These are phyloP conservation scores for Rubroboletus satanas DNA, from an alignment of 768 basidiomycete species.

Conservation along the genomic window DNA sequence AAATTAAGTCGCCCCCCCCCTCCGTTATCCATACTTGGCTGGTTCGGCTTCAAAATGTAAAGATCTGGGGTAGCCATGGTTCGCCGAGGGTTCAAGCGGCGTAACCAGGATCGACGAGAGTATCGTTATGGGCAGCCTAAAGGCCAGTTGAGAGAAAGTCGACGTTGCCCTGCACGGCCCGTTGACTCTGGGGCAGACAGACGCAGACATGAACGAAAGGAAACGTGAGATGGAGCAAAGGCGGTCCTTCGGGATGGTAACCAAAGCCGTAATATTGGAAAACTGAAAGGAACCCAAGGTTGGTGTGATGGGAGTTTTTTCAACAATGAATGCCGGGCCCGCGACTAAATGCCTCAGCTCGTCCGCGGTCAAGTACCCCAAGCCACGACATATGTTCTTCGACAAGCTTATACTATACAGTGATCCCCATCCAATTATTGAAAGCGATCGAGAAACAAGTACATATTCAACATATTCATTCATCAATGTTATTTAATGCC, in stretches of 20 bases:
- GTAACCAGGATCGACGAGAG: too few relatives aligned
- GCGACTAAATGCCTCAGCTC: not conserved
- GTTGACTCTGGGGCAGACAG: not conserved
- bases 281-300: not conserved
- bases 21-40: too few relatives aligned
- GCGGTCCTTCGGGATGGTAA: not conserved
- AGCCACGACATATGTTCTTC: not conserved
- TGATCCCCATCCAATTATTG: not conserved
- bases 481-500: not conserved
- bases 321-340: not conserved
- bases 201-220: not conserved
- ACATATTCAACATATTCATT: not conserved
- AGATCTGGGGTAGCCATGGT: too few relatives aligned
- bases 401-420: too few relatives aligned
- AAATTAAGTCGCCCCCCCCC: too few relatives aligned
- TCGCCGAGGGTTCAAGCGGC: too few relatives aligned
- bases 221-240: not conserved
- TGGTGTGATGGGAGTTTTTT: not conserved
- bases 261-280: not conserved
- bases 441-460: not conserved
- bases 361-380: too few relatives aligned
- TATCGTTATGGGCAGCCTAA: too few relatives aligned
- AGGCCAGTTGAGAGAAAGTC: too few relatives aligned
- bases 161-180: too few relatives aligned
- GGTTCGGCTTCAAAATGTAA: too few relatives aligned